Conservation (phyloP, 2,329 filamentous ascomycete species). For the Alternaria solani region DNA sequence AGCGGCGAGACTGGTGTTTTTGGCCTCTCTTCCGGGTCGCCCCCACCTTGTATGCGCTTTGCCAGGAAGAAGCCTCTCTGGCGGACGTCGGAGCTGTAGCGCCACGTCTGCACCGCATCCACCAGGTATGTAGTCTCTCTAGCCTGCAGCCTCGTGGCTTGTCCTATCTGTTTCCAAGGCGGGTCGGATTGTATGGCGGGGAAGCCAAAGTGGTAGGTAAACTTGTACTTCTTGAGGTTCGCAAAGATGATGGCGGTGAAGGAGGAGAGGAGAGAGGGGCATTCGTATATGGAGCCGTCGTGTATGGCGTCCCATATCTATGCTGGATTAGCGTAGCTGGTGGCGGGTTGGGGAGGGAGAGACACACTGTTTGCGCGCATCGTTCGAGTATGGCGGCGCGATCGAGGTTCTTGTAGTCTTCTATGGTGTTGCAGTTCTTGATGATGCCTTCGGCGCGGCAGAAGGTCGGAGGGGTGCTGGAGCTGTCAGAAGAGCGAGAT, state of each 20-base stretch:
- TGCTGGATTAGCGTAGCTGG: not conserved
- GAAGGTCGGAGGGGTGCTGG: constrained; percentile 53
- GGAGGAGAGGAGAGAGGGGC: constrained; percentile 87
- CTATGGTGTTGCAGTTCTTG: constrained; percentile 94
- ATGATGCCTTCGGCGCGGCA: constrained; percentile 92
- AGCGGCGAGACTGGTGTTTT: constrained; percentile 62
- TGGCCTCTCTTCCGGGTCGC: constrained; percentile 39
- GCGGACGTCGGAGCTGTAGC: constrained; percentile 78
- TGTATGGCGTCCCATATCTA: constrained; percentile 98
- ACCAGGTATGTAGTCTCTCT: constrained; percentile 81
- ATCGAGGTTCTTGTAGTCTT: constrained; percentile 87
- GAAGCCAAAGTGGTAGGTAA: constrained; percentile 98
- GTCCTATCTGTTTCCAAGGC: constrained; percentile 68
- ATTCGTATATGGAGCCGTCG: constrained; percentile 94
- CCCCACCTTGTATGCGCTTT: constrained; percentile 68
- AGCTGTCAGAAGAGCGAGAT: constrained; percentile 21
- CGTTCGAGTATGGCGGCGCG: constrained; percentile 79
- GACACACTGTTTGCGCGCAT: constrained; percentile 76
- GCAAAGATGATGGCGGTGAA: constrained; percentile 92
- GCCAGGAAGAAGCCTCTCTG: constrained; percentile 97
- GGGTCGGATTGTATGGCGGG: constrained; percentile 91
- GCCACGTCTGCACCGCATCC: constrained; percentile 87
- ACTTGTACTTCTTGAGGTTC: constrained; percentile 96
- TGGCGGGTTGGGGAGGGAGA: too few species aligned
- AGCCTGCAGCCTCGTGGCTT: constrained; percentile 61